phyloP scores from a whole-genome alignment of 768 basidiomycete genomes.

The Rhizopogon rudus region DNA sequence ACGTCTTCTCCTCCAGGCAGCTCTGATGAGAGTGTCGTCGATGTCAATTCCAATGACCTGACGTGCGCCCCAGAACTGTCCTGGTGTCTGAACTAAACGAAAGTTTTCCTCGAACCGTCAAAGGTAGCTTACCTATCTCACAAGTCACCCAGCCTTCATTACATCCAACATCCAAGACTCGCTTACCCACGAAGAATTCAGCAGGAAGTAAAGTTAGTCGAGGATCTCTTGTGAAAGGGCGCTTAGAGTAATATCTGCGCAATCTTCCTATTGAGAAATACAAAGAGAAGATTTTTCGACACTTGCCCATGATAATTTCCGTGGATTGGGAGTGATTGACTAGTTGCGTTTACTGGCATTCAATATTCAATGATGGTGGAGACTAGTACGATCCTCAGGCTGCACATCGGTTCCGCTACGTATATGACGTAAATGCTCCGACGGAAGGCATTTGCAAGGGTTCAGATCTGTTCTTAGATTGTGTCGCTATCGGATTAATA shows the following conservation, averaged over 20 bases:
- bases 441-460: no score
- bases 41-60: slow-evolving; percentile 83
- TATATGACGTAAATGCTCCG: no score
- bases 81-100: slow-evolving; percentile 30
- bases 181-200: slow-evolving; percentile 45
- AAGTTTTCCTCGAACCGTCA: neutral
- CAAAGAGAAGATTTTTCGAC: neutral
- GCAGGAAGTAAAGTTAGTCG: slow-evolving; percentile 60
- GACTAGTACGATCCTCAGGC: no score
- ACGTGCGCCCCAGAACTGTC: slow-evolving; percentile 57
- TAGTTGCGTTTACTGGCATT: neutral
- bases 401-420: no score
- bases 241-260: slow-evolving; percentile 71
- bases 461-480: no score
- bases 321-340: slow-evolving; percentile 36
- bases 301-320: slow-evolving; percentile 73
- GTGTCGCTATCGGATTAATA: no score
- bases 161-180: slow-evolving; percentile 80
- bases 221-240: slow-evolving; percentile 54
- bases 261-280: neutral
- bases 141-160: slow-evolving; percentile 85
- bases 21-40: slow-evolving; percentile 66
- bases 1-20: slow-evolving; percentile 70
- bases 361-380: neutral
- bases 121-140: slow-evolving; percentile 60